These are phyloP conservation scores for Persicaria maculosa DNA, from an alignment of 148 eudicot species.

Conservation along the genomic window DNA sequence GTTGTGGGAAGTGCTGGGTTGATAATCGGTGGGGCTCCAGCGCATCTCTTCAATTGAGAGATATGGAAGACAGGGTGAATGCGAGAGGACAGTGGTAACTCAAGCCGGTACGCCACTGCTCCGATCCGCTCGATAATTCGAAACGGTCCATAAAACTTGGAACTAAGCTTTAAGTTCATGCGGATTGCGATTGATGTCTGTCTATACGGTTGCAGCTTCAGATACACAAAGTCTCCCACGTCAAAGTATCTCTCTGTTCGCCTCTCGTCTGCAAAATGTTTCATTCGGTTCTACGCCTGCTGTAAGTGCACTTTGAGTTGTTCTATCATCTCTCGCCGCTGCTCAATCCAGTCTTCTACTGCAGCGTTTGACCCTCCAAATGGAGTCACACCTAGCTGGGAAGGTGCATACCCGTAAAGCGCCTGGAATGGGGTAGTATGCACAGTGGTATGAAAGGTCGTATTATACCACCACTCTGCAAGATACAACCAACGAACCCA, in stretches of 20 bases:
- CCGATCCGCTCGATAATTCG: background rate
- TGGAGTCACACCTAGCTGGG: background rate
- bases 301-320: background rate
- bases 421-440: background rate
- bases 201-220: background rate
- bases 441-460: background rate
- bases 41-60: no score
- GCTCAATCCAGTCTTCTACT: background rate
- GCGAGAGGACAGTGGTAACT: no score
- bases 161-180: background rate
- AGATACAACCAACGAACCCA: background rate
- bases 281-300: background rate
- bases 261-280: background rate
- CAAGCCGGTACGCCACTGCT: background rate
- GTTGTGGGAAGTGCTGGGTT: no score
- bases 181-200: background rate
- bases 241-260: background rate
- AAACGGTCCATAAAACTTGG: background rate
- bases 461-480: background rate
- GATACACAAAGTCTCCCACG: background rate
- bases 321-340: no score
- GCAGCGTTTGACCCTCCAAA: background rate
- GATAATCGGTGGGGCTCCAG: no score
- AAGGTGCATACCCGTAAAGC: background rate
- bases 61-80: no score